These are phyloP conservation scores for Ganoderma leucocontextum DNA, from an alignment of 1,284 basidiomycete species.

Conservation along the genomic window DNA sequence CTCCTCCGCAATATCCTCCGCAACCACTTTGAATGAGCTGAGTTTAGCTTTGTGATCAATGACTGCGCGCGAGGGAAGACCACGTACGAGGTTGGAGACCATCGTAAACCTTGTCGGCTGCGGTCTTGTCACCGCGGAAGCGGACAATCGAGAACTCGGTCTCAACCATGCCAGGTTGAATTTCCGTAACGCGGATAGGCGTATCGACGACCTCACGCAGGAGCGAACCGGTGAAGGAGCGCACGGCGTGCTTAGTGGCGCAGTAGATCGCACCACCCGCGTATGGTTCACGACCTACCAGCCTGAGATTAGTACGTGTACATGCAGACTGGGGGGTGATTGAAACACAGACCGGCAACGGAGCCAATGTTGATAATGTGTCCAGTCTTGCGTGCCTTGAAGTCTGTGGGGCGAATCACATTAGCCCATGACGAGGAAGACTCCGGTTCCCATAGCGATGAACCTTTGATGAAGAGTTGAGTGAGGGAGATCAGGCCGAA, in stretches of 20 bases:
- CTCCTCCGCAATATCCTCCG: constrained; percentile 93
- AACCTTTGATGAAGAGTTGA: constrained; percentile 80
- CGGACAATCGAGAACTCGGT: constrained; percentile 92
- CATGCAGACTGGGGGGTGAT: neutral
- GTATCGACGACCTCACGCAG: constrained; percentile 91
- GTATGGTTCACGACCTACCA: constrained; percentile 87
- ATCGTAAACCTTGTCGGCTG: constrained; percentile 90
- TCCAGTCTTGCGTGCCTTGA: constrained; percentile 88
- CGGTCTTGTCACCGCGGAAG: constrained; percentile 83
- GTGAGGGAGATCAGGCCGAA: constrained; percentile 87
- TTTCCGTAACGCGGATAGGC: constrained; percentile 89
- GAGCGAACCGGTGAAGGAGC: constrained; percentile 87
- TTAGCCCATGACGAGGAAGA: neutral
- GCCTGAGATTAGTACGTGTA: neutral
- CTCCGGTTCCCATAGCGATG: neutral
- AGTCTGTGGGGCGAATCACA: constrained; percentile 58
- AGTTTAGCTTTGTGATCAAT: neutral
- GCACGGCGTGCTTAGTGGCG: constrained; percentile 90
- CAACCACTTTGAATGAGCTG: constrained; percentile 60
- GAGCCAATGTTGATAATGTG: constrained; percentile 98
- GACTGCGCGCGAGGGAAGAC: neutral
- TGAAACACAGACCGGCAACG: constrained; percentile 71
- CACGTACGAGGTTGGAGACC: constrained; percentile 81
- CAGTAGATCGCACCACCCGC: constrained; percentile 86
- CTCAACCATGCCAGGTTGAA: constrained; percentile 94